A percentile compares a stretch with the other conserved stretches of the same genome.
Evolutionary conservation across 345 rosid genomes (phyloP).

Genomic region (Fremontodendron californicum): DNA sequence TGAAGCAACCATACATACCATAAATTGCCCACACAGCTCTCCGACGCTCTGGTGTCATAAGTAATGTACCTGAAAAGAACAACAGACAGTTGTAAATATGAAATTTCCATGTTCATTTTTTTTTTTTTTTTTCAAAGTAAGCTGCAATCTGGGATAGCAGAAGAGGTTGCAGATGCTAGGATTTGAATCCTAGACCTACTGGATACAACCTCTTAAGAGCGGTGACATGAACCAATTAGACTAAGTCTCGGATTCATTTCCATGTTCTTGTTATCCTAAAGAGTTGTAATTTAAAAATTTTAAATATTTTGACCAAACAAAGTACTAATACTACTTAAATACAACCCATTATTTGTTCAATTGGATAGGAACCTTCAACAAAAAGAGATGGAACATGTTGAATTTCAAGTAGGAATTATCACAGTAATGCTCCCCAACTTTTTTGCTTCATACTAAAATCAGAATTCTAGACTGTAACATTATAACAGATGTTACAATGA

Average conservation of each 20-base stretch:
- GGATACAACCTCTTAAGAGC: too few relatives aligned
- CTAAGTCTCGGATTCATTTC: too few relatives aligned
- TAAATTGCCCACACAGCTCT: conserved; percentile 62
- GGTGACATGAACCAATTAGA: too few relatives aligned
- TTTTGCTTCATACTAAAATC: background rate
- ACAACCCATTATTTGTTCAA: background rate
- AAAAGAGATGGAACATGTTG: background rate
- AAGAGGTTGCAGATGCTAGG: too few relatives aligned
- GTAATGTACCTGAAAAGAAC: conserved; percentile 40
- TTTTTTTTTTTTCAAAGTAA: too few relatives aligned
- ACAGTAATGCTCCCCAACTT: background rate
- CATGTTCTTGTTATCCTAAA: background rate
- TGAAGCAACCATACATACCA: conserved; percentile 26
- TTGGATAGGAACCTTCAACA: background rate
- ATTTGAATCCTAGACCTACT: too few relatives aligned
- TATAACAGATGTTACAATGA: background rate
- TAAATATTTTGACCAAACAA: background rate
- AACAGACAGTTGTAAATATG: background rate
- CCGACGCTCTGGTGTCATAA: conserved; percentile 48
- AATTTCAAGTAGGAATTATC: background rate
- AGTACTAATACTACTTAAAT: background rate
- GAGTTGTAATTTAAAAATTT: background rate
- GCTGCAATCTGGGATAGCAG: too few relatives aligned
- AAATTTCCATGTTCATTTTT: background rate
- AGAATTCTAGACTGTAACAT: background rate